Conservation (phyloP, 164 flowering plant genomes). For the Aristolochia contorta region DNA sequence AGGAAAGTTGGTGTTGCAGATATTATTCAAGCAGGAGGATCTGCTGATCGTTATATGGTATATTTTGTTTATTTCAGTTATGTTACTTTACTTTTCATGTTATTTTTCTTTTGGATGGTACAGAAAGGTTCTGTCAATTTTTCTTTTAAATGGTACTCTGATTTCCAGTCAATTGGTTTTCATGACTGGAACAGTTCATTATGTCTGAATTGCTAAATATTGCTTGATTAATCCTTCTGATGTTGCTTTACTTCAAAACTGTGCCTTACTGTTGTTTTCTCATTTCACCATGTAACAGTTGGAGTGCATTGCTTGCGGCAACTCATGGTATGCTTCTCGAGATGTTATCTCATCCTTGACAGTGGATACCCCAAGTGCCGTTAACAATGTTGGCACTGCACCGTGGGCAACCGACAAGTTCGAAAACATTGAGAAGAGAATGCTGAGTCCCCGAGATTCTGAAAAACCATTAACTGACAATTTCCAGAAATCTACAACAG, state of each 20-base stretch:
- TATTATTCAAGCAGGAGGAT: conserved; percentile 74
- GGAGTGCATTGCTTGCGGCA: conserved; percentile 82
- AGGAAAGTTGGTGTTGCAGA: conserved; percentile 71
- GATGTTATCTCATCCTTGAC: conserved; percentile 71
- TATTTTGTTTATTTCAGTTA: conserved; percentile 1
- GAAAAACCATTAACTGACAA: conserved; percentile 34
- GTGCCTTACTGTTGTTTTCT: not conserved
- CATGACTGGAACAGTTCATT: too few species aligned
- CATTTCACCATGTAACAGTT: conserved; percentile 28
- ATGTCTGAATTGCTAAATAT: too few species aligned
- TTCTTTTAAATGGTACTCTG: too few species aligned
- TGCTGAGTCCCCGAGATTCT: conserved; percentile 59
- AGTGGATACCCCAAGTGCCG: conserved; percentile 50
- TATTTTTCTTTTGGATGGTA: too few species aligned
- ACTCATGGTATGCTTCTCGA: conserved; percentile 83
- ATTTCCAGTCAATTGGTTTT: too few species aligned
- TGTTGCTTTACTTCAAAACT: not conserved
- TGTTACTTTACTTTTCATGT: too few species aligned
- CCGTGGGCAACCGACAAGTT: conserved; percentile 88
- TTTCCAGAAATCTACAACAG: conserved; percentile 38
- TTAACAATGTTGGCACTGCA: conserved; percentile 36
- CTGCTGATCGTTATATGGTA: conserved; percentile 86
- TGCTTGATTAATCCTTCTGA: too few species aligned
- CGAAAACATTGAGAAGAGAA: conserved; percentile 59
- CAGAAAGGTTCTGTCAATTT: too few species aligned